A percentile compares a stretch with the other conserved stretches of the same genome.
These are phyloP conservation scores for Bacterosira constricta DNA, from an alignment of 108 stramenopile species.

Conservation along the genomic window DNA sequence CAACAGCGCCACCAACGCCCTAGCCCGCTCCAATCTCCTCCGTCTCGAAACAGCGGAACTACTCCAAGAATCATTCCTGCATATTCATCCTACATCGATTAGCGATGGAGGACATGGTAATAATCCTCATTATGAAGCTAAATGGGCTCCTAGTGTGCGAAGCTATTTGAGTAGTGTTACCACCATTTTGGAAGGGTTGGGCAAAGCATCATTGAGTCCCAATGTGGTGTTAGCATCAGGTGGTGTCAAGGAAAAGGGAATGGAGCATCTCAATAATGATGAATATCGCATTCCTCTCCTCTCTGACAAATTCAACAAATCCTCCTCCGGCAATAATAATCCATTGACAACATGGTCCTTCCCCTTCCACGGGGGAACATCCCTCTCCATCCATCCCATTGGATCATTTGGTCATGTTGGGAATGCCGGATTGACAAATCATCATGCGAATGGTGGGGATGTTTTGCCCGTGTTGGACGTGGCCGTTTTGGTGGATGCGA, in stretches of 20 bases:
- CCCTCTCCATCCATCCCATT: slow-evolving; percentile 21
- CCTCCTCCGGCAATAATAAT: neutral
- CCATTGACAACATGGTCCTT: slow-evolving; percentile 23
- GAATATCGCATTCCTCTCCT: slow-evolving; percentile 37
- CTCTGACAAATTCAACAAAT: slow-evolving; percentile 60
- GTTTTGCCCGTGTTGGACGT: slow-evolving; percentile 72
- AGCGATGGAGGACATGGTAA: no score
- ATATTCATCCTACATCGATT: slow-evolving; percentile 23
- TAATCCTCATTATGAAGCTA: slow-evolving; percentile 48
- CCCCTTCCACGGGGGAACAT: slow-evolving; percentile 20
- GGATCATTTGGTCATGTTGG: slow-evolving; percentile 43
- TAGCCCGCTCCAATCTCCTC: slow-evolving; percentile 74
- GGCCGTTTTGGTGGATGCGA: slow-evolving; percentile 66
- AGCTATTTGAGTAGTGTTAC: slow-evolving; percentile 52
- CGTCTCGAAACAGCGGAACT: slow-evolving; percentile 71
- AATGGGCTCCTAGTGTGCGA: slow-evolving; percentile 56
- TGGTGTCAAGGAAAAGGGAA: slow-evolving; percentile 14
- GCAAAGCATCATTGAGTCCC: slow-evolving; percentile 8
- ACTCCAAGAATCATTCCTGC: slow-evolving; percentile 60
- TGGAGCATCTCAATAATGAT: neutral
- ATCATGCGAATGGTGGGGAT: slow-evolving; percentile 63
- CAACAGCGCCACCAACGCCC: slow-evolving; percentile 38
- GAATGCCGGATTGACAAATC: slow-evolving; percentile 65
- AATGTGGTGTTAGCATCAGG: neutral
- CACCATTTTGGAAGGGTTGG: slow-evolving; percentile 8